Conservation (phyloP, 2,329 filamentous ascomycete species). For the Nothopassalora personata region DNA sequence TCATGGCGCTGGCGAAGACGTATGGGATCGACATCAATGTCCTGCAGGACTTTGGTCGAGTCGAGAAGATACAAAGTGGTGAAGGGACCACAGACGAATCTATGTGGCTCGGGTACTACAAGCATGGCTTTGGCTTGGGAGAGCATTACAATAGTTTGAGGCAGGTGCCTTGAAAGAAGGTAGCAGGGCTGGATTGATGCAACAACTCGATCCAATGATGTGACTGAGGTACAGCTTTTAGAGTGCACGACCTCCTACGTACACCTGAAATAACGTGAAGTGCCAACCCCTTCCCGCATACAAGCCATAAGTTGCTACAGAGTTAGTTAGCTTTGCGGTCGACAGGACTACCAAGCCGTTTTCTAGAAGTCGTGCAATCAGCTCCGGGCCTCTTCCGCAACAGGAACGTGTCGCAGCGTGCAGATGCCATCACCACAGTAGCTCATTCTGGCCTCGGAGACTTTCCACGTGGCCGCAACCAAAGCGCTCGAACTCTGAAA, state of each 20-base stretch:
- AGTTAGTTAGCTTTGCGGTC: neutral
- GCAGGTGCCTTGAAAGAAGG: constrained; percentile 20
- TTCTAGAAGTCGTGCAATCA: neutral
- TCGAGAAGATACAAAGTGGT: constrained; percentile 65
- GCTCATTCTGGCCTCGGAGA: neutral
- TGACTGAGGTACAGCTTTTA: no score
- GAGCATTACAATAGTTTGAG: constrained; percentile 93
- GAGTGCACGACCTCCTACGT: no score
- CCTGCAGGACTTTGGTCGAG: constrained; percentile 71
- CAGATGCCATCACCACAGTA: neutral
- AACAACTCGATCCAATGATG: no score
- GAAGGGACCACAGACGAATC: constrained; percentile 42
- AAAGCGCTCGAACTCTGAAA: neutral
- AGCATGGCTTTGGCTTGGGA: constrained; percentile 86
- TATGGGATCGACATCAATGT: constrained; percentile 80
- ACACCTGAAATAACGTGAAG: no score
- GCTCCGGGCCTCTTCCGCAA: neutral
- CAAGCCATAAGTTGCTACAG: neutral
- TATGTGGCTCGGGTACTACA: constrained; percentile 92
- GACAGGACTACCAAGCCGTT: neutral
- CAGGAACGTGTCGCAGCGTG: neutral
- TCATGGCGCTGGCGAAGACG: constrained; percentile 73
- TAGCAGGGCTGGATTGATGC: no score
- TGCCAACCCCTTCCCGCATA: neutral
- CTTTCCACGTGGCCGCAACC: neutral